Base-by-base conservation (phyloP, 352 stramenopile species). In the Phytophthora macrochlamydospora region DNA sequence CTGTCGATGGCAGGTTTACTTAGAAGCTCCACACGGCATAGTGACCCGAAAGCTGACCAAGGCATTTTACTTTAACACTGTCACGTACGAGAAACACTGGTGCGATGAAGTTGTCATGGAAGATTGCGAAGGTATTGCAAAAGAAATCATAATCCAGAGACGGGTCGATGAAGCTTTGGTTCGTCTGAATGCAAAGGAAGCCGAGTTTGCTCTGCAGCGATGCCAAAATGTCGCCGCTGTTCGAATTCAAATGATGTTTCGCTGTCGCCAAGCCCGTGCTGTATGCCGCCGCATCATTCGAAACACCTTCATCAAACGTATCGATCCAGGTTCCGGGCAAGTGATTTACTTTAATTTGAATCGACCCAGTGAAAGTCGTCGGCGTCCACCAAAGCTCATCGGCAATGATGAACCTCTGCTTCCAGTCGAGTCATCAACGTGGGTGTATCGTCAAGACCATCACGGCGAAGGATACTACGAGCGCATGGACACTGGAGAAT, bases 71-170 rank as follows among this genome's bases (percentile, higher is more conserved):
- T 64, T 90, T 11, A 87, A 93, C 64, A 70, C 53, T 0, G 69
- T 87, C 55, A 89, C 79, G 2, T 82, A 85, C 8, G 72, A 91
- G 33, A 91, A 90, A 54, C 67, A 89, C 65, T 64, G 89, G 57
- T 93, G 83, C 37, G 82, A 87, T 52, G 81, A 91, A 18, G 64
- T 93, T 13, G 71, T 87, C 45, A 75, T 91, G 54, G 81, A 91
- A 4, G 73, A 90, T n/a, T 91, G 80, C 46, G 71, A 87, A 37
- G 56, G 40, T 1, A 91, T 93, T 45, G 79, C 79, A 3, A 67
- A 59, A 12, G 82, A 93, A 50, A 59, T 89, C n/a, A 65, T 91
- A 9, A 81, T 91, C 48, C 74, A 85, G 44, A 67, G 58, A 7
- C 57, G 65, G 13, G 79, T 91, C 11, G 82, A 90, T 30, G 69